Evolutionary conservation across 306 rosid genomes (phyloP), one percentile per base, ranked within the genome.

Genomic region (Rosa multiflora): DNA sequence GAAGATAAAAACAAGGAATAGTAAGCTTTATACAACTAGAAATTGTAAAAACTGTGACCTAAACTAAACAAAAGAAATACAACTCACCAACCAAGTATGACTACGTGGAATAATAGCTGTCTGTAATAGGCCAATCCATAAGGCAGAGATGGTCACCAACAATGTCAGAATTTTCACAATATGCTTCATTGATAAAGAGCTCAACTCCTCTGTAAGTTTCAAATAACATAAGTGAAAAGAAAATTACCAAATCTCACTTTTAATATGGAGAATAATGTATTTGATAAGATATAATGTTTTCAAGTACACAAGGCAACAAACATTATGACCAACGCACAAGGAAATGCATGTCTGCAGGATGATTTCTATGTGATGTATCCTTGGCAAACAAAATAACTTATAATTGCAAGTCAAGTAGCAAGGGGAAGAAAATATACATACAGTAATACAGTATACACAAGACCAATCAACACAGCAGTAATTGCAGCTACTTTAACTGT

Each of bases 21-120:
- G 82, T 77, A 48, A 83, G 83, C 82, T 70, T 71, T 44, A 70
- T 42, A 62, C 42, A 78, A 53, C 53, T 71, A 46, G 70, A 32
- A 56, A 40, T 49, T 37, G 66, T 47, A 68, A 64, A 37, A 70
- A 67, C 9, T 6, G 42, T 66, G 63, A 70, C 67, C 42, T 53
- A 66, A 40, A 73, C 32, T 37, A 72, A 51, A 11, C 2, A 5
- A 69, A 67, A 29, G 21, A 42, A 68, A 82, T 11, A 23, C 4
- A 72, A 88, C 98, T 76, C 85, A 94, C 96, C 98, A 91, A 64
- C 98, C 96, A 94, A 44, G 97, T 85, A 80, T 88, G 87, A 70
- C 87, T 80, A 48, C 47, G 80, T 35, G 96, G 94, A 76, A 91
- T 32, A 46, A 83, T 15, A 49, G 90, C 87, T 44, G 87, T 56